These are phyloP conservation scores for Oryza brachyantha DNA, from an alignment of 176 grass and related monocot species.

Conservation along the genomic window DNA sequence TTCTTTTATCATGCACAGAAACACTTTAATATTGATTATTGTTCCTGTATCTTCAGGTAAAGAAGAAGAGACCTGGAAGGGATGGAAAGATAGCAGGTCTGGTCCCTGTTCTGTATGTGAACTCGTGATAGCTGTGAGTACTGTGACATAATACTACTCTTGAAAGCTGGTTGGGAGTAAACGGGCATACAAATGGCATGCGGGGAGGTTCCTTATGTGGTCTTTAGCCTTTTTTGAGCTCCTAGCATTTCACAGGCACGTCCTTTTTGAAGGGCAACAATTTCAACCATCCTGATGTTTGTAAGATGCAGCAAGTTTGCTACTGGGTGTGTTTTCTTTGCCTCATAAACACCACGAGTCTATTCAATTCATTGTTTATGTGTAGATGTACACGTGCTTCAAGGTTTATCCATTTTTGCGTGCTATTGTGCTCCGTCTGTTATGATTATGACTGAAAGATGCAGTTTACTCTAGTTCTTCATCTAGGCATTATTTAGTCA, in stretches of 20 bases:
- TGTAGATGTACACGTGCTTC: not conserved
- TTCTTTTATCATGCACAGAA: not conserved
- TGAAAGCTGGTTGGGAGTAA: conserved; percentile 1
- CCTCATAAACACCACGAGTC: not conserved
- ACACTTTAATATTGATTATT: not conserved
- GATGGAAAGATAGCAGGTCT: conserved; percentile 87
- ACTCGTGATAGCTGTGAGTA: conserved; percentile 41
- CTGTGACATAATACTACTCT: not conserved
- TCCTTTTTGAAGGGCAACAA: not conserved
- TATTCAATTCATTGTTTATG: conserved; percentile 39
- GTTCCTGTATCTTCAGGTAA: conserved; percentile 60
- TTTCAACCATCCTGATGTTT: not conserved
- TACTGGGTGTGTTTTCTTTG: conserved; percentile 7
- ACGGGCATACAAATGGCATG: not conserved
- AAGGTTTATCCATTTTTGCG: not conserved
- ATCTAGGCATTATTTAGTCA: conserved; percentile 23
- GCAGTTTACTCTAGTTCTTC: not conserved
- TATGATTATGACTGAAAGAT: not conserved
- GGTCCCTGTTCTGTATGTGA: conserved; percentile 95
- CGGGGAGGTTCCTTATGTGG: not conserved
- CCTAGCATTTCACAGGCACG: not conserved
- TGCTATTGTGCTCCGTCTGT: not conserved
- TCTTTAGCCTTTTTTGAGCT: not conserved
- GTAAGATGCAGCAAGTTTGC: not conserved
- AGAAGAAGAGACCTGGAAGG: conserved; percentile 98